These are phyloP conservation scores for Coccomyxa subellipsoidea DNA, from an alignment of 163 green algal species.

Conservation along the genomic window DNA sequence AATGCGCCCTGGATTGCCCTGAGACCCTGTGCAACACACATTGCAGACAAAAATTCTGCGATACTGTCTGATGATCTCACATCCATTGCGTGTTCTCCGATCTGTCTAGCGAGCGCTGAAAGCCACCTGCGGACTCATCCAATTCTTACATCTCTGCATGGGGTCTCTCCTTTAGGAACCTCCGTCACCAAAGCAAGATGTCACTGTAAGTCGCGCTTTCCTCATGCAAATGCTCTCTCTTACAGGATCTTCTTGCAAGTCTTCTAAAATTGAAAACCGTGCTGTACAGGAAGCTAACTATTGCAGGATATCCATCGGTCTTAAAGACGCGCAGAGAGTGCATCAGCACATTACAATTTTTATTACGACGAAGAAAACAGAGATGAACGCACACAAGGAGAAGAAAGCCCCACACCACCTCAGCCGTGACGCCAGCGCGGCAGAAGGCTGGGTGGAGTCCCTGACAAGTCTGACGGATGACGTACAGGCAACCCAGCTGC, in stretches of 20 bases:
- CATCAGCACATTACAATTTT: not conserved
- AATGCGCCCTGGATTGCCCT: too few relatives aligned
- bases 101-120: too few relatives aligned
- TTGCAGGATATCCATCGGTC: not conserved
- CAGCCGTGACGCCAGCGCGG: not conserved
- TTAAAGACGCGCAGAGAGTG: not conserved
- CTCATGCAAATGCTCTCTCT: not conserved
- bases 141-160: too few relatives aligned
- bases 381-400: not conserved
- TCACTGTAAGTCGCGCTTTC: not conserved
- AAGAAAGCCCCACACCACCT: slow-evolving; percentile 2
- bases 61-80: too few relatives aligned
- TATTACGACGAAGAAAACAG: not conserved
- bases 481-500: slow-evolving; percentile 48
- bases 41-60: too few relatives aligned
- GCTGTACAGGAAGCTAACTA: not conserved
- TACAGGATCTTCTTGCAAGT: not conserved
- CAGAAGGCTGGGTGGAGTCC: slow-evolving; percentile 68
- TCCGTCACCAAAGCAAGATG: not conserved
- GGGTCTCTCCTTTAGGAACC: too few relatives aligned
- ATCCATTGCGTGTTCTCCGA: too few relatives aligned
- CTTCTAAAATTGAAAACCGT: too few relatives aligned
- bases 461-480: slow-evolving; percentile 56
- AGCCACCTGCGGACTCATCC: too few relatives aligned
- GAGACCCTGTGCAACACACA: too few relatives aligned